Base-by-base conservation (phyloP, 2,329 filamentous ascomycete species). In the Fragosphaeria purpurea region DNA sequence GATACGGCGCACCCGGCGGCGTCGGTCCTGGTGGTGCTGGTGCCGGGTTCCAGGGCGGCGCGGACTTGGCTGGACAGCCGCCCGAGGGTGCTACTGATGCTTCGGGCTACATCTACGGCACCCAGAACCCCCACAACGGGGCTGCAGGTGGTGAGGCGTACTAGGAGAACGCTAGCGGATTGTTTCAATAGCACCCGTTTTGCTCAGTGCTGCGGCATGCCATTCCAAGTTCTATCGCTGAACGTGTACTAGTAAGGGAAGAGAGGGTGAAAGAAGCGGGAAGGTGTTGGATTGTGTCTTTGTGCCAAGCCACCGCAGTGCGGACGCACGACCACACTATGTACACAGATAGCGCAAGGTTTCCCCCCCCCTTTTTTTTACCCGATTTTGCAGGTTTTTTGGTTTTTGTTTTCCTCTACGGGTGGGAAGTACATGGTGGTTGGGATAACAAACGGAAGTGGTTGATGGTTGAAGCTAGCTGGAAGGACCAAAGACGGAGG, bases 111-210 rank as follows among this genome's bases (percentile, higher is more conserved):
- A 71, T 80, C 61, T 81, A 80, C 59, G 65, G 65, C 34, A 66
- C 69, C n/a, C 74, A 79, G 58, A 62, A 70, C 38, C 74, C 73
- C 33, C 79, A 83, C 57, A 83, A 83, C 60, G 80, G 79, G 39
- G 68, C 76, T n/a, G 65, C 68, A 31, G 64, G 70, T 43, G 70
- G 68, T 44, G 78, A 80, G 35, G 70, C 70, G 45, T 81, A 77
- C 61, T 78, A 71, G 63, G n/a, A 5, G 39, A 0, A 12, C 13
- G 9, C 22, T 3, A 22, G 22, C 22, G 22, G 22, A 22, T 22
- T 22, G 22, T 22, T 22, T 22, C 22, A 22, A 22, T 22, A 22
- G 22, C 22, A 22, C 22, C 22, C 22, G 2, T 22, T 22, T 22
- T 22, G 22, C 22, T 22, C 22, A 22, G 22, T 22, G 22, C 22